phyloP scores from a whole-genome alignment of 345 rosid genomes.

The Cardiospermum halicacabum region DNA sequence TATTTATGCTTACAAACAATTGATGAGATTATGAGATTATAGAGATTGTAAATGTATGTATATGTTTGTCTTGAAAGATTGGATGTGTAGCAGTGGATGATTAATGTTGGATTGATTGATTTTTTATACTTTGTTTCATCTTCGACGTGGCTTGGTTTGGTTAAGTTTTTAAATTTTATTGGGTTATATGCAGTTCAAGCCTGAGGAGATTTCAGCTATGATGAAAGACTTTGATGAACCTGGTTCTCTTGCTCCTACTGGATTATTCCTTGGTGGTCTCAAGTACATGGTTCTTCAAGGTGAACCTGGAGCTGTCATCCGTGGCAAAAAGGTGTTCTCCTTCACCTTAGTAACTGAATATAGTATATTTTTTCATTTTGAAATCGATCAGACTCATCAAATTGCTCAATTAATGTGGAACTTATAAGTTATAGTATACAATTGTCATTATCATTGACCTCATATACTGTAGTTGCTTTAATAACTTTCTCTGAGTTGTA shows the following conservation, averaged over 20 bases:
- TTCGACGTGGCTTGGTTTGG: neutral
- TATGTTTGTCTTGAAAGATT: no score
- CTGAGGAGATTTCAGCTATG: slow-evolving; percentile 45
- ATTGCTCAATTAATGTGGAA: neutral
- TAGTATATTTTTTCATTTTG: no score
- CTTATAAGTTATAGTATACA: no score
- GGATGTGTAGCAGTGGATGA: no score
- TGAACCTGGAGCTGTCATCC: slow-evolving; percentile 63
- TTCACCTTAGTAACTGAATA: no score
- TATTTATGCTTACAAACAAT: no score
- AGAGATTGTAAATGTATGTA: no score
- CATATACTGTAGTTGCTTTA: neutral
- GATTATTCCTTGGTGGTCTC: slow-evolving; percentile 44
- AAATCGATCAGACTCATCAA: no score
- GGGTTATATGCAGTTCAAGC: slow-evolving; percentile 39
- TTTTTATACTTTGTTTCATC: neutral
- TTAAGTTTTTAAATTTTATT: neutral
- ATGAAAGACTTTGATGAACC: slow-evolving; percentile 68
- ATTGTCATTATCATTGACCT: neutral
- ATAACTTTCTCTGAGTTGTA: slow-evolving; percentile 8
- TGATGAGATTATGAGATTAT: no score
- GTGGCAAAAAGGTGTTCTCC: slow-evolving; percentile 63
- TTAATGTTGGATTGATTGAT: neutral
- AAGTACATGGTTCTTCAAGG: slow-evolving; percentile 62
- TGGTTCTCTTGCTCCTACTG: slow-evolving; percentile 66